Evolutionary conservation across 768 basidiomycete genomes (phyloP), one percentile per base, ranked within the genome.

Genomic region (Tephrocybe rancida): DNA sequence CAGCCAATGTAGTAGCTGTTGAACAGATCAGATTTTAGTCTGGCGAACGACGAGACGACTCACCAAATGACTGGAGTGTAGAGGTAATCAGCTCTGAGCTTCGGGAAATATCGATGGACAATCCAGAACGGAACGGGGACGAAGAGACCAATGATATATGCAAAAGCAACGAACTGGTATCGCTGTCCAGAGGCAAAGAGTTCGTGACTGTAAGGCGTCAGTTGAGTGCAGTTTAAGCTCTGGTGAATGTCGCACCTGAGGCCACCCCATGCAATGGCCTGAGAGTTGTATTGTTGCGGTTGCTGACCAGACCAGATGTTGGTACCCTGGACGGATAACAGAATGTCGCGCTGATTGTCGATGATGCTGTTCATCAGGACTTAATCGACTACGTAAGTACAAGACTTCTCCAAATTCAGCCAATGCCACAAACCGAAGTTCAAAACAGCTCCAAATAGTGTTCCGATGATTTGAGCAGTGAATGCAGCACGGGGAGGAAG

Each of bases 331-430:
- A 81, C 75, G 5, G 76, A 78, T 22, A 85, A 66, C 3, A 87
- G 64, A 24, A 82, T 79, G 0, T 75, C 73, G 0, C 74, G 71
- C 43, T 84, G 80, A 34, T 66, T 73, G 46, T 73, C 70, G 61
- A 87, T 74, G 53, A 87, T 81, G 1, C 75, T 74, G 56, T 81
- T 84, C 84, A 85, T 84, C 47, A 87, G 60, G 39, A 84, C 78
- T 67, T 69, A 54, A 51, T 57, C 50, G 26, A 30, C 5, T 30
- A 61, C 58, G 41, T 42, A 22, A 37, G 45, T 38, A 7, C n/a
- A n/a, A n/a, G 38, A 14, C 7, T 52, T 11, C 18, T 5, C 10
- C 19, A 45, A 34, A 19, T 3, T 10, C 9, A 16, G 29, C 11
- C 13, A 37, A 22, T 10, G 6, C 25, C 47, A 38, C 27, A 46